Percentiles rank a stretch among this genome's conserved stretches.
Evolutionary conservation across 2,329 filamentous ascomycete species (phyloP).

Genomic region (Xylariaceae sp.): DNA sequence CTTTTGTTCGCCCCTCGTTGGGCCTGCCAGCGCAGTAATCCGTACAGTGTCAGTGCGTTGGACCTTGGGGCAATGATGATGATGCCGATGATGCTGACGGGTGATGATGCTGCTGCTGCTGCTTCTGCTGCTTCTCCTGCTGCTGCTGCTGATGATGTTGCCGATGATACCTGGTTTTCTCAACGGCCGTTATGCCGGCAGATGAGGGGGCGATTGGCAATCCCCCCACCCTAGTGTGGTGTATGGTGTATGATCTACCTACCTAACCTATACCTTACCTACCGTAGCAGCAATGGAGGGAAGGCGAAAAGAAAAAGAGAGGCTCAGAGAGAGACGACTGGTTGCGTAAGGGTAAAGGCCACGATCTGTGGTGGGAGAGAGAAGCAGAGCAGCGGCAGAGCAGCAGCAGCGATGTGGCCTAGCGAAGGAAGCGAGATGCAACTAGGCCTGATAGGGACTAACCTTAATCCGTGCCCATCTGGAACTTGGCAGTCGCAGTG

Average conservation of each 20-base stretch:
- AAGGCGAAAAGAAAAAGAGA: not conserved
- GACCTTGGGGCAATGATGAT: not conserved
- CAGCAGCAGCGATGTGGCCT: not conserved
- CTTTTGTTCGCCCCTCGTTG: not conserved
- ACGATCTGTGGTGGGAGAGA: not conserved
- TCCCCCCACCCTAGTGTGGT: too few relatives aligned
- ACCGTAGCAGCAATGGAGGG: not conserved
- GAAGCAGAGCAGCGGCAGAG: not conserved
- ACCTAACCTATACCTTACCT: too few relatives aligned
- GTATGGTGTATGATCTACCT: too few relatives aligned
- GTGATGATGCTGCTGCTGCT: not conserved
- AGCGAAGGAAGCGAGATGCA: not conserved
- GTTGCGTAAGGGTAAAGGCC: not conserved
- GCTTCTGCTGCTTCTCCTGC: not conserved
- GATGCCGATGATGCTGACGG: not conserved
- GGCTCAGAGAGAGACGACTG: too few relatives aligned
- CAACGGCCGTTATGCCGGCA: not conserved
- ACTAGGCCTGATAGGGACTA: not conserved
- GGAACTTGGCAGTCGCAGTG: too few relatives aligned
- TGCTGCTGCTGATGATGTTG: not conserved
- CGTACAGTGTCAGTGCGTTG: not conserved
- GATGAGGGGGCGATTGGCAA: not conserved
- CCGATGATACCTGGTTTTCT: not conserved
- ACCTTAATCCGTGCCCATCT: not conserved
- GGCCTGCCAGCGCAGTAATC: not conserved